phyloP scores from a whole-genome alignment of 805 yeast species.

The Ogataea degrootiae region DNA sequence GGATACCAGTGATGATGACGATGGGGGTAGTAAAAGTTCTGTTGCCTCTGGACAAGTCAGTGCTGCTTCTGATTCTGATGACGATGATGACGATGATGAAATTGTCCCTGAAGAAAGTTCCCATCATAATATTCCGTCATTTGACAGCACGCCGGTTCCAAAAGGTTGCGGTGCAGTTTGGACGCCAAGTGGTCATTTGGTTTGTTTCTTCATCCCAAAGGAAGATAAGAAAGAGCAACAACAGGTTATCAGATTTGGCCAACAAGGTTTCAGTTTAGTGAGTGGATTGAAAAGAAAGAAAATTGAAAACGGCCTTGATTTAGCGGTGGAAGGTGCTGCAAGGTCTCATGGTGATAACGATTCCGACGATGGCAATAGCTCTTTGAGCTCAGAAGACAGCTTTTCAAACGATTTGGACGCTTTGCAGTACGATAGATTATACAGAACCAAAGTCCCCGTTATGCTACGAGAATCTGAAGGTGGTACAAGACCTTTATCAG shows the following conservation, averaged over 20 bases:
- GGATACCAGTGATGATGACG: conserved; percentile 13
- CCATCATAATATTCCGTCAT: conserved; percentile 27
- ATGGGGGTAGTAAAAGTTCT: conserved; percentile 18
- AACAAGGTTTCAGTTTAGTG: conserved; percentile 45
- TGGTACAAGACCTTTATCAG: conserved; percentile 18
- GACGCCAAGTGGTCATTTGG: conserved; percentile 72
- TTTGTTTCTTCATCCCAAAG: conserved; percentile 74
- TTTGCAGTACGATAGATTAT: conserved; percentile 49
- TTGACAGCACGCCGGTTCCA: conserved; percentile 86
- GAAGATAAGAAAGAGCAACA: conserved; percentile 37
- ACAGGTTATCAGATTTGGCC: conserved; percentile 44
- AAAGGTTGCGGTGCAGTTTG: conserved; percentile 92
- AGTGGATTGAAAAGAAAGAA: conserved; percentile 26
- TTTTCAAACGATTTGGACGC: conserved; percentile 67
- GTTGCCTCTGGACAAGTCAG: conserved; percentile 11
- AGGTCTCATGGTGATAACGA: conserved; percentile 23
- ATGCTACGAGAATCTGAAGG: conserved; percentile 35
- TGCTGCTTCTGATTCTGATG: conserved; percentile 17
- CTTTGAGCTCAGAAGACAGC: conserved; percentile 47
- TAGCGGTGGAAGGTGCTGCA: conserved; percentile 10
- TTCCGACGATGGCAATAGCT: conserved; percentile 26
- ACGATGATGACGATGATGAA: conserved; percentile 24
- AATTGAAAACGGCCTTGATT: conserved; percentile 19
- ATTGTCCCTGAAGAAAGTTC: conserved; percentile 6
- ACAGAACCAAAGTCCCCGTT: conserved; percentile 50